Base-by-base conservation (phyloP, 1,139 yeast genomes). In the Yamadazyma siamensis region DNA sequence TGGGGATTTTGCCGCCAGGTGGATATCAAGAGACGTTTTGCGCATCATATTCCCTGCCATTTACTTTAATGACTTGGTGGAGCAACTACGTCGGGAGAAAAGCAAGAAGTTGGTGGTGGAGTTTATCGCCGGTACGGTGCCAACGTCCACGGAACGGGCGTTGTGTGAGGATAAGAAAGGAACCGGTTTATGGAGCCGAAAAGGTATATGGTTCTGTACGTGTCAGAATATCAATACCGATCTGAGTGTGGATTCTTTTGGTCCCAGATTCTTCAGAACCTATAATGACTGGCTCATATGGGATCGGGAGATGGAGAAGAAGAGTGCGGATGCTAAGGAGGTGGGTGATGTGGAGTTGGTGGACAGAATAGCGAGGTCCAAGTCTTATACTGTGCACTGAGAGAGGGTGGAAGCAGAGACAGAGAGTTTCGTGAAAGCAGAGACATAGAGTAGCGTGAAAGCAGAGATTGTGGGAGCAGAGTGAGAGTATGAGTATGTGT, bases 131-230 rank as follows among this genome's bases (percentile, higher is more conserved):
- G 54, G 52, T 19, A 49, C 47, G 6, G 62, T 59, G 21, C 69
- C 69, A 2, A 63, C 69, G 1, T 31, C 42, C 5, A 40, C 43
- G 23, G 69, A 62, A 38, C 50, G 57, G 25, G 40, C 44, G 5
- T 32, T 47, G 4, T 62, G 69, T 38, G 35, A 40, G 7, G 32
- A 39, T 7, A 40, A 51, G 10, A 37, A 47, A 9, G 69, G 69
- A 0, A 24, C 28, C 2, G 52, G 54, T 2, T 33, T 51, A 4
- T 62, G 65, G 64, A 54, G 49, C 29, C 43, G 63, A 27, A 41
- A 44, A 13, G 65, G 63, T 1, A 49, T 49, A 12, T 63, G 69
- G 69, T 46, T 46, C 30, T 63, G 70, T 35, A 39, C 48, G 3
- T 43, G 49, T 24, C 31, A 39, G 10, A 34, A 35, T 11, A 32